phyloP scores from a whole-genome alignment of 164 flowering plant species.

The Chimonanthus salicifolius region DNA sequence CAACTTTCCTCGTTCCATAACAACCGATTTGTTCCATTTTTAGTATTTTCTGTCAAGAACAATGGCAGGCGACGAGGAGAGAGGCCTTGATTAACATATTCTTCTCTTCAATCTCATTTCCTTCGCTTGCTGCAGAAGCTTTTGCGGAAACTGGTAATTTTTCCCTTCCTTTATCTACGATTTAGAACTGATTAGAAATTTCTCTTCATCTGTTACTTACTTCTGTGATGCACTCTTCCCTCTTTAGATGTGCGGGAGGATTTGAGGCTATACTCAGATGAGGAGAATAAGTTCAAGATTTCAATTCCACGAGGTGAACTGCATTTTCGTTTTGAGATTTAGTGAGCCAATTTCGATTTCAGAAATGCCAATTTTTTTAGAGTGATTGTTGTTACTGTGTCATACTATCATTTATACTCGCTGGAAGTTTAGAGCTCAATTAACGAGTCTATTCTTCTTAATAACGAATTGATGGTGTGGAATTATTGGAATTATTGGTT shows the following conservation, averaged over 20 bases:
- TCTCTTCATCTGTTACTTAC: not conserved
- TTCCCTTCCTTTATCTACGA: not conserved
- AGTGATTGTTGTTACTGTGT: not conserved
- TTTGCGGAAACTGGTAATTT: slow-evolving; percentile 34
- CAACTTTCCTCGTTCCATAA: not conserved
- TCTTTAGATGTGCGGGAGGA: slow-evolving; percentile 32
- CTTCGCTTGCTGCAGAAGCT: slow-evolving; percentile 28
- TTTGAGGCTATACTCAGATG: slow-evolving; percentile 58
- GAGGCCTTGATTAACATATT: slow-evolving; percentile 34
- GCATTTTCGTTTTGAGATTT: not conserved
- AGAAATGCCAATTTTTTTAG: not conserved
- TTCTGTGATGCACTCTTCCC: not conserved
- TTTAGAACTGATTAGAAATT: not conserved
- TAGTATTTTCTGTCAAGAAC: not conserved
- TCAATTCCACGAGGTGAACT: slow-evolving; percentile 63
- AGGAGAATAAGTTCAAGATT: slow-evolving; percentile 67
- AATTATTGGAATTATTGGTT: too few species aligned
- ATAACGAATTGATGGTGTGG: too few species aligned
- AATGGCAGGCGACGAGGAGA: slow-evolving; percentile 21
- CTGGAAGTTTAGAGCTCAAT: not conserved
- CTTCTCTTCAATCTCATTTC: slow-evolving; percentile 31
- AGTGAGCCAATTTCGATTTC: not conserved
- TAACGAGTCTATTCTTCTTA: too few species aligned
- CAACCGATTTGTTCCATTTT: not conserved
- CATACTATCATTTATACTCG: not conserved